Evolutionary conservation across 148 eudicot genomes (phyloP).

Genomic region (Bassia scoparia): DNA sequence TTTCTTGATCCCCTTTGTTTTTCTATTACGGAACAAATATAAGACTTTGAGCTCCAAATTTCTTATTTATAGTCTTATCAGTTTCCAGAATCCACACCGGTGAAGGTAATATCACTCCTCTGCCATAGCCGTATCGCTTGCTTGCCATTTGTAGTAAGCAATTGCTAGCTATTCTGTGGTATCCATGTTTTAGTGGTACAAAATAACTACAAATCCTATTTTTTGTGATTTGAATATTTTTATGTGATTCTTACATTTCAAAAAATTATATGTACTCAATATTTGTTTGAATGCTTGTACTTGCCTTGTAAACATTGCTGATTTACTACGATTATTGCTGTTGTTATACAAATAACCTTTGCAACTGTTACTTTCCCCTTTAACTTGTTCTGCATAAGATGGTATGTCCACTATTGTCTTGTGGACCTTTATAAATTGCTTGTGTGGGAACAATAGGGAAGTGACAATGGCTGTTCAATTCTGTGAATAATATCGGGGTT

Average conservation of each 20-base stretch:
- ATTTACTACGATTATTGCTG: not conserved
- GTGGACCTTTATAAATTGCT: not conserved
- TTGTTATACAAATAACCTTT: not conserved
- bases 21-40: not conserved
- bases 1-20: not conserved
- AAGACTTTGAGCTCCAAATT: not conserved
- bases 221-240: not conserved
- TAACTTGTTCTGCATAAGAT: not conserved
- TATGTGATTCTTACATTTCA: not conserved
- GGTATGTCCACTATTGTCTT: not conserved
- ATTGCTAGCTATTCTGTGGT: not conserved
- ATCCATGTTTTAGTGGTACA: not conserved
- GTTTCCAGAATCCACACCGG: not conserved
- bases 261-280: too few relatives aligned
- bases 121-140: not conserved
- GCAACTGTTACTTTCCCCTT: not conserved
- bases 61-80: not conserved
- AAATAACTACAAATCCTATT: not conserved
- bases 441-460: not conserved
- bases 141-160: not conserved
- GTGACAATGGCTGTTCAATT: not conserved
- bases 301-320: not conserved
- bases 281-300: not conserved
- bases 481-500: not conserved
- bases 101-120: not conserved